These are phyloP conservation scores for Phytophthora chlamydospora DNA, from an alignment of 352 stramenopile species.

Conservation along the genomic window DNA sequence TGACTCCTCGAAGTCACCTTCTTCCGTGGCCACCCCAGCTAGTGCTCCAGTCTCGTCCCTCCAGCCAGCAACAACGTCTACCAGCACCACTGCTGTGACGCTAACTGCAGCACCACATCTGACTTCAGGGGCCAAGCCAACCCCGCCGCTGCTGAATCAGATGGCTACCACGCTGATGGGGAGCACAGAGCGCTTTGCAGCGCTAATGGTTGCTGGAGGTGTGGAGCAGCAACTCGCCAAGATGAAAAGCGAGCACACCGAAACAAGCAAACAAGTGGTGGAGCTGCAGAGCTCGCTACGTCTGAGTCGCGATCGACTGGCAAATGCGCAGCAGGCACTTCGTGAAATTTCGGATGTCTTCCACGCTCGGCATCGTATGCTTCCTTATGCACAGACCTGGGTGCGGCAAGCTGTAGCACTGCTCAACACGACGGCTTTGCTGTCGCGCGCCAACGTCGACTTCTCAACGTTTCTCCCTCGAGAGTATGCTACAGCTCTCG, in stretches of 20 bases:
- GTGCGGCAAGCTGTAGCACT: conserved; percentile 52
- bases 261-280: conserved; percentile 72
- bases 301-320: conserved; percentile 67
- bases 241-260: conserved; percentile 72
- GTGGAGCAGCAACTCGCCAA: conserved; percentile 76
- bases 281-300: conserved; percentile 72
- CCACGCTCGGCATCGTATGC: conserved; percentile 66
- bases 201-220: conserved; percentile 63
- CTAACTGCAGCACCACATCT: conserved; percentile 2
- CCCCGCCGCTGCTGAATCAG: conserved; percentile 29
- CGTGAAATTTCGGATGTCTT: conserved; percentile 67
- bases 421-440: conserved; percentile 52
- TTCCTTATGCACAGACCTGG: conserved; percentile 67
- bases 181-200: conserved; percentile 63
- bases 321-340: conserved; percentile 54
- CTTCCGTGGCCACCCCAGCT: conserved; percentile 1
- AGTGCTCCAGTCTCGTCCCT: conserved; percentile 4
- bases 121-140: conserved; percentile 10
- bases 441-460: conserved; percentile 43
- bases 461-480: conserved; percentile 46
- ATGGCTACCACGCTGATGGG: conserved; percentile 40
- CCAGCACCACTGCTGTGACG: neutral
- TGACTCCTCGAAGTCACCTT: neutral
- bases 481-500: conserved; percentile 55
- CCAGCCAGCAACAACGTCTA: conserved; percentile 9